Base-by-base conservation (phyloP, 2,329 filamentous ascomycete species). In the Apiospora aurea region DNA sequence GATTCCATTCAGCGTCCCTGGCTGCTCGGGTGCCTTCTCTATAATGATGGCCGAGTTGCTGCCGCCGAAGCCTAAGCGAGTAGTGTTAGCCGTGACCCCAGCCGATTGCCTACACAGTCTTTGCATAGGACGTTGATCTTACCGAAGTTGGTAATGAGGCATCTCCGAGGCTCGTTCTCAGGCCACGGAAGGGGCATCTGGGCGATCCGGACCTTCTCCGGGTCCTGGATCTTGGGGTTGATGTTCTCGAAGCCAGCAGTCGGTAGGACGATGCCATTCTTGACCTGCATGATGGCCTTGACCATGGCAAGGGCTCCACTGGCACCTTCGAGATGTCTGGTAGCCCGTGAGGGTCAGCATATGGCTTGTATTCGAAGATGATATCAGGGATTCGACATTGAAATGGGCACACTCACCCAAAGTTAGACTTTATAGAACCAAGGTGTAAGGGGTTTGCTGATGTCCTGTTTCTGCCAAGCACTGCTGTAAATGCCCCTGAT, bases 181-280 rank as follows among this genome's bases (percentile, higher is more conserved):
- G 76, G 76, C 77, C 77, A 78, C 53, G 75, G 74, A n/a, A 74
- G 71, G 1, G 73, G 61, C 7, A 41, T 67, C 26, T 66, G 24
- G 10, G 73, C 68, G 46, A 77, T 73, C 38, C 44, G 49, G 2
- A 73, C 24, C 49, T 53, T 53, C 49, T 53, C 49, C 8, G 49
- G 21, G 24, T 26, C 49, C 24, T 53, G 73, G 64, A 77, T 51
- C 4, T 72, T 72, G 51, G 74, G 73, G 66, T 86, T 86, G 1
- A 78, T 75, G n/a, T 75, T 81, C 24, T 80, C 75, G 67, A 85
- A 85, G 61, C 83, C 81, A 44, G 76, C 77, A 72, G 83, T 85
- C 2, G 84, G 83, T 13, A 82, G 79, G n/a, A 86, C 81, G 14
- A 84, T 79, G 0, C 81, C 81, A 47, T 82, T 81, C 73, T 86